phyloP scores from a whole-genome alignment of 345 rosid species.

The Raphanus sativus region DNA sequence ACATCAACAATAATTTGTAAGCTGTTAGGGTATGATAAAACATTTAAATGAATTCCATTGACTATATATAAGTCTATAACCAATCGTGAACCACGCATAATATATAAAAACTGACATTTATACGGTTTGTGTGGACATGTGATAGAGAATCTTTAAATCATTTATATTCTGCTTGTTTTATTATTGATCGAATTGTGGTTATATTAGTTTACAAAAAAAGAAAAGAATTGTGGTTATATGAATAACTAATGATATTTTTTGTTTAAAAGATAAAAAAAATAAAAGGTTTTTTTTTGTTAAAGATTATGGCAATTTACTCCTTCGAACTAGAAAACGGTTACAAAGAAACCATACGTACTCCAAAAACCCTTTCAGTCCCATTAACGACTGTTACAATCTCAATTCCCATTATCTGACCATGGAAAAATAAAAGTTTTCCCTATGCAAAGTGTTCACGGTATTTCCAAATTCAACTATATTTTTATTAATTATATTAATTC shows the following conservation, averaged over 20 bases:
- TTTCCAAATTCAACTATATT: neutral
- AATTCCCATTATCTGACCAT: no score
- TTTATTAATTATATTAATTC: neutral
- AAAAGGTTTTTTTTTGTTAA: neutral
- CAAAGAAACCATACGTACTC: no score
- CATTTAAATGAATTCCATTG: neutral
- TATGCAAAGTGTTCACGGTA: neutral
- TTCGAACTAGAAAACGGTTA: no score
- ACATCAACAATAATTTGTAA: neutral
- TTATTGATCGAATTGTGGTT: neutral
- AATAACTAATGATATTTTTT: neutral
- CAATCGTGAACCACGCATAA: neutral
- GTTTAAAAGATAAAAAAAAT: neutral
- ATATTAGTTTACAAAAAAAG: no score
- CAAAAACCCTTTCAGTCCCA: no score
- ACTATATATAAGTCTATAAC: neutral
- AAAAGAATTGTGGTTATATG: neutral
- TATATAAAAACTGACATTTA: neutral
- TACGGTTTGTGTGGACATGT: constrained; percentile 19
- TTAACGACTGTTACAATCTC: no score
- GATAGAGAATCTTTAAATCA: neutral
- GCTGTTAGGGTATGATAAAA: neutral
- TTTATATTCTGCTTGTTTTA: neutral
- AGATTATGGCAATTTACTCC: no score
- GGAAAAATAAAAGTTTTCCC: no score